Evolutionary conservation across 495 filamentous ascomycete genomes (phyloP), one percentile per base, ranked within the genome.

Genomic region (Xylaria longipes): DNA sequence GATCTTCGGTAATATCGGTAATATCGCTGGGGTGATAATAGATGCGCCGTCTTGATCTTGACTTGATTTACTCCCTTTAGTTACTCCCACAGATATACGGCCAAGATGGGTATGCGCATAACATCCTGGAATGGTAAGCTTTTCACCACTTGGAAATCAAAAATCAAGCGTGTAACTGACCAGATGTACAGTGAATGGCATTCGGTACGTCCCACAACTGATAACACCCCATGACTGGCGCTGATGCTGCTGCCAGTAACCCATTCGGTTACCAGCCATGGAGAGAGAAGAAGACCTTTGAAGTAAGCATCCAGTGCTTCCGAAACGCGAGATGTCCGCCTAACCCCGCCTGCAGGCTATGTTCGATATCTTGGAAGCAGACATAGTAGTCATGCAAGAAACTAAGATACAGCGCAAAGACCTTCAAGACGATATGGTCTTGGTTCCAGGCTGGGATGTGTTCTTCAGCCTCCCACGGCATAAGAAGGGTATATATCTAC

Each of bases 331-430:
- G 27, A 17, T 3, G 37, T 5, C 27, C 20, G 11, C 48, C 50
- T 69, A 41, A 57, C 22, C 20, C 29, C 20, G 15, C 48, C 1
- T 65, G 0, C 66, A 94, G 87, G 89, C 90, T 69, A 99, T 98
- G 95, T 98, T 99, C 81, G 93, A 97, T 71, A 94, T 90, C 48
- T 89, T 99, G 27, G 92, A 95, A 78, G 93, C 95, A 56, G 96
- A 99, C 76, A 95, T 99, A 72, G 90, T 98, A 25, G 88, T 97
- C 72, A 92, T 98, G 82, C 96, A 99, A 79, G 96, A 99, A 80
- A 91, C 93, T 33, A 99, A 97, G 82, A 98, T 99, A 62, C 96
- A 99, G 77, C 88, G 92, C 27, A 98, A 97, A 77, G 95, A 99
- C 75, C 85, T 99, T 2, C 85, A 86, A 35, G 96, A 98, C 84